Percentiles rank a stretch among this genome's conserved stretches.
These are phyloP conservation scores for Tylopilus rubrobrunneus DNA, from an alignment of 768 basidiomycete species.

Conservation along the genomic window DNA sequence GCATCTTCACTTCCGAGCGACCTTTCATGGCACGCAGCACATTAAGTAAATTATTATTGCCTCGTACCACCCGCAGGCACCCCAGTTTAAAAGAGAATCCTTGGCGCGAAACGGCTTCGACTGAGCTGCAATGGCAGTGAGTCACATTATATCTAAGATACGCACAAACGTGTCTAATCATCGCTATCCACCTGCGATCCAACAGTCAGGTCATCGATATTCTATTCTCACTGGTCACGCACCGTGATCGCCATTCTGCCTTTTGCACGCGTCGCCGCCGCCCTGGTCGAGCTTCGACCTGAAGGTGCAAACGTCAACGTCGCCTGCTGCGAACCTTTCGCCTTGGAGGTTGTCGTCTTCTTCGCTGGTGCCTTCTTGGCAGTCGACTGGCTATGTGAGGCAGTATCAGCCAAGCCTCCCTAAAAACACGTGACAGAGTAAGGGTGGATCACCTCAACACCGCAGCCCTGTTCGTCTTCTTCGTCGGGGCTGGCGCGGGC, in stretches of 20 bases:
- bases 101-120: background rate
- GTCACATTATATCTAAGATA: background rate
- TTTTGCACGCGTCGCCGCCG: constrained; percentile 67
- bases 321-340: constrained; percentile 35
- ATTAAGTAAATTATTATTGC: background rate
- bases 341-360: constrained; percentile 35
- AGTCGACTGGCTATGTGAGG: constrained; percentile 30
- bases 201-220: background rate
- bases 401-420: constrained; percentile 9
- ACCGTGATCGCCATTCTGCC: constrained; percentile 53
- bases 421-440: too few species aligned
- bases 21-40: too few species aligned
- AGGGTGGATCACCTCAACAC: constrained; percentile 51
- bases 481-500: constrained; percentile 41
- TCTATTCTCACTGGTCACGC: constrained; percentile 11
- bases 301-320: constrained; percentile 64
- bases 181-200: constrained; percentile 27
- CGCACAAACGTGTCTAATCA: constrained; percentile 12
- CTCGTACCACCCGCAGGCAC: background rate
- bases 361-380: constrained; percentile 54
- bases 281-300: constrained; percentile 51
- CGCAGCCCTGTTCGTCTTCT: constrained; percentile 61
- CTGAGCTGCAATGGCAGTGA: background rate
- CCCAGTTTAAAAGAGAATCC: background rate
- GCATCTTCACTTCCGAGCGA: too few species aligned